Conservation (phyloP, 352 stramenopile genomes). For the Phytophthora quininea region DNA sequence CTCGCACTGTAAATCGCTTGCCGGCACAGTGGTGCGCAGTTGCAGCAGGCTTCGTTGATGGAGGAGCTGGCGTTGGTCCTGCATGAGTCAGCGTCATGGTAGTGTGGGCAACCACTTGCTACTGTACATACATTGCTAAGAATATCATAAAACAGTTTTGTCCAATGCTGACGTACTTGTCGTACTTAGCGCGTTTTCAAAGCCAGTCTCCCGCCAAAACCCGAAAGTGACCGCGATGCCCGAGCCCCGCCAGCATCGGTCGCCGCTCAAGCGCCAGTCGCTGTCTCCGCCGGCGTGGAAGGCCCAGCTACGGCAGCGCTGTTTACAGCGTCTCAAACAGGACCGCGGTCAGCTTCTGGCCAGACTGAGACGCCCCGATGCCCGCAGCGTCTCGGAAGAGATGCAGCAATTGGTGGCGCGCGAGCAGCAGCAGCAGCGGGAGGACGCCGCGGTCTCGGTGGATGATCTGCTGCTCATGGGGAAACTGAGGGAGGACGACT, state of each 20-base stretch:
- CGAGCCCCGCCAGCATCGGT: constrained; percentile 9
- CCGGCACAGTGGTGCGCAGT: constrained; percentile 4
- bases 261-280: constrained; percentile 40
- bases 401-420: constrained; percentile 63
- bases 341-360: constrained; percentile 66
- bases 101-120: no score
- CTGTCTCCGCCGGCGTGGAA: constrained; percentile 79
- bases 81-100: not conserved
- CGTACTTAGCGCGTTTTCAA: no score
- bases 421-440: constrained; percentile 38
- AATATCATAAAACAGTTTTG: not conserved
- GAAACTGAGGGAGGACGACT: constrained; percentile 69
- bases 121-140: not conserved
- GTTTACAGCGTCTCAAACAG: constrained; percentile 68
- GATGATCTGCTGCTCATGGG: constrained; percentile 70
- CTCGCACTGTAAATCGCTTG: constrained; percentile 69
- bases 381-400: constrained; percentile 61
- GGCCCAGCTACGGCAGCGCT: constrained; percentile 75
- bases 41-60: not conserved
- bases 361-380: constrained; percentile 61
- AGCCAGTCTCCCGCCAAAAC: no score
- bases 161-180: no score
- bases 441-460: constrained; percentile 43
- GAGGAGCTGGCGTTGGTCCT: not conserved
- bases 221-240: not conserved